Evolutionary conservation across 1,139 yeast species (phyloP).

Genomic region (Geotrichum europaeum): DNA sequence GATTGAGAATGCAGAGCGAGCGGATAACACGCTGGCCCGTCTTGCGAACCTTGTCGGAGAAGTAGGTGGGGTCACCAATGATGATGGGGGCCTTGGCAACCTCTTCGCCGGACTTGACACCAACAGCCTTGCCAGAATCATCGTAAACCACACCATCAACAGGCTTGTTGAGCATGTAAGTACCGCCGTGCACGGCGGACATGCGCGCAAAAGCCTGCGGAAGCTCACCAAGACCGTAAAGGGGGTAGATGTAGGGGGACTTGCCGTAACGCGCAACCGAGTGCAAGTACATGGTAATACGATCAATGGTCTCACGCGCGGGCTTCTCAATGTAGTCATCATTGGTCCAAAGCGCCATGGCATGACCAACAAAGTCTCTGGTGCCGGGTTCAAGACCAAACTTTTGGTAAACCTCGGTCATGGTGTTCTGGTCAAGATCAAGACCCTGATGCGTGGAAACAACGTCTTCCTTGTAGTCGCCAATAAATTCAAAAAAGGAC

Average conservation of each 20-base stretch:
- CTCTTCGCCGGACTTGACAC: constrained; percentile 89
- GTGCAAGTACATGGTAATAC: constrained; percentile 77
- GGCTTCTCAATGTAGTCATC: constrained; percentile 85
- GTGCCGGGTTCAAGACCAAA: constrained; percentile 91
- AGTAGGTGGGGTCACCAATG: constrained; percentile 96
- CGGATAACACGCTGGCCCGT: constrained; percentile 86
- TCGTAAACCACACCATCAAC: constrained; percentile 80
- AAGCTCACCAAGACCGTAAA: constrained; percentile 92
- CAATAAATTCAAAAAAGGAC: constrained; percentile 81
- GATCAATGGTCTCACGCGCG: constrained; percentile 85
- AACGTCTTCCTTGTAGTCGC: constrained; percentile 73
- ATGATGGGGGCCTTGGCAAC: constrained; percentile 87
- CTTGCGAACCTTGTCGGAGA: constrained; percentile 82
- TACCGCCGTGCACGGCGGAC: constrained; percentile 96
- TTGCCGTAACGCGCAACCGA: constrained; percentile 94
- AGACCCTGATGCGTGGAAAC: constrained; percentile 74
- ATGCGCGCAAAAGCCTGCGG: constrained; percentile 98
- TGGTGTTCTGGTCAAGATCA: constrained; percentile 78
- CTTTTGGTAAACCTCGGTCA: constrained; percentile 84
- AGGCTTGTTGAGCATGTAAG: constrained; percentile 96
- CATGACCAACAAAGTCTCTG: constrained; percentile 94
- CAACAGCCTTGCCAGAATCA: constrained; percentile 66
- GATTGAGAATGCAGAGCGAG: constrained; percentile 89
- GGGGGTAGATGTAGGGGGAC: constrained; percentile 91
- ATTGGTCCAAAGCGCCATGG: constrained; percentile 95